Base-by-base conservation (phyloP, 2,329 filamentous ascomycete genomes). In the Dryadomyces quercus-mongolicae region DNA sequence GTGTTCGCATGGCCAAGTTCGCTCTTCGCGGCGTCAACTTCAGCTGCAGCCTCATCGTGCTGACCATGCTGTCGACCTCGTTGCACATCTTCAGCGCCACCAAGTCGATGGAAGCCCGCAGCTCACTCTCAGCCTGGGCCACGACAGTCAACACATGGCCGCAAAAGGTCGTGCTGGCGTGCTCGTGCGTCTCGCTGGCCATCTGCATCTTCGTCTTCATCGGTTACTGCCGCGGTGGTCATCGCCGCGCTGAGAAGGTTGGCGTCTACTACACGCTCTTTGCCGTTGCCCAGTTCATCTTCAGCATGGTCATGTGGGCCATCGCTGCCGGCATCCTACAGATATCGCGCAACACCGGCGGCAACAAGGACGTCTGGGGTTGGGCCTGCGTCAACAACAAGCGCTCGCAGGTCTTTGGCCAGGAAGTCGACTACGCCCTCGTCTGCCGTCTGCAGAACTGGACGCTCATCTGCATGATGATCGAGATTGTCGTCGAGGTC, bases 331-430 rank as follows among this genome's bases (percentile, higher is more conserved):
- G 84, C 56, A 72, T 95, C 55, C 80, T 96, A 63, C 90, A 97
- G 67, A 80, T 86, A 63, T 82, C 82, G 55, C 86, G 85, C 67
- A 79, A 82, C 63, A 86, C 78, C 65, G 81, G 81, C 65, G 73
- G 81, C 60, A 87, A 86, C 64, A 82, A 95, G 69, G 93, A 98
- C 69, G 81, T 98, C 70, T 98, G 93, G 93, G 91, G 92, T 56
- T 98, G 93, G 93, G 82, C 89, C n/a, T 98, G 93, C 69, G 85
- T 91, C 55, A 80, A 95, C 64, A 97, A 96, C 68, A 82, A 84
- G 60, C 84, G 92, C 57, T 74, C 84, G 54, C 71, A 89, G 51
- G 73, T 95, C 53, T 97, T 92, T 68, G 67, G 81, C 58, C 75
- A 91, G 55, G 84, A 93, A 63, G 80, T 98, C 62, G 78, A 93